phyloP scores from a whole-genome alignment of 768 basidiomycete genomes.

The Lentinula edodes region DNA sequence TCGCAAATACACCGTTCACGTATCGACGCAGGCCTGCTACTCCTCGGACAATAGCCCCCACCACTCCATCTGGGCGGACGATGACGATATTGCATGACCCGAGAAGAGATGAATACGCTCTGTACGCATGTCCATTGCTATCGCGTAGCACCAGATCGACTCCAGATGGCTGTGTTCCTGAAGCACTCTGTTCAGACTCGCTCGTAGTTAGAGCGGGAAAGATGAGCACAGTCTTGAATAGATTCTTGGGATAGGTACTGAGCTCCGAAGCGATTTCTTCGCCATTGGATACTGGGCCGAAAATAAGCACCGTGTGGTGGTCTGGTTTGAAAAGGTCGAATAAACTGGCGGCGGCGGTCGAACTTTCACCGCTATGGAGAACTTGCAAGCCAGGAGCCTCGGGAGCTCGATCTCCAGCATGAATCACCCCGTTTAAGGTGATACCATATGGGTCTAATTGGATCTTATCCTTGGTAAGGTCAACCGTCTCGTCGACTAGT shows the following conservation, averaged over 20 bases:
- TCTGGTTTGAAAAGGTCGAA: constrained; percentile 22
- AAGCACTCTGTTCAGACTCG: not conserved
- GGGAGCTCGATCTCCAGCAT: constrained; percentile 42
- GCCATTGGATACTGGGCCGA: constrained; percentile 14
- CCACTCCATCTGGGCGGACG: constrained; percentile 16
- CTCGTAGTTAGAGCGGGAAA: not conserved
- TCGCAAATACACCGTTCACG: not conserved
- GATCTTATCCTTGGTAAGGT: constrained; percentile 9
- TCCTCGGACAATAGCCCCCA: constrained; percentile 18
- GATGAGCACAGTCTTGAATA: constrained; percentile 14
- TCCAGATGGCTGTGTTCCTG: not conserved
- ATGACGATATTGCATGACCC: constrained; percentile 44
- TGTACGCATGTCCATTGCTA: constrained; percentile 20
- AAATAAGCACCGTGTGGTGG: constrained; percentile 29
- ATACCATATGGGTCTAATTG: constrained; percentile 19
- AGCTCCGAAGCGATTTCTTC: not conserved
- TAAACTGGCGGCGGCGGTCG: constrained; percentile 7
- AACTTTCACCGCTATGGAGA: not conserved
- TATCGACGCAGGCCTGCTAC: constrained; percentile 8
- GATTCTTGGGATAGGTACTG: constrained; percentile 5
- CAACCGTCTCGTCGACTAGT: constrained; percentile 32
- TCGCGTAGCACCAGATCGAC: constrained; percentile 15
- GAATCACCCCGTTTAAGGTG: constrained; percentile 15
- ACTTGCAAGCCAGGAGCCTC: constrained; percentile 29
- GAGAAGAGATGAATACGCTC: constrained; percentile 32